These are phyloP conservation scores for Phytopythium delawarense DNA, from an alignment of 352 stramenopile genomes.

Conservation along the genomic window DNA sequence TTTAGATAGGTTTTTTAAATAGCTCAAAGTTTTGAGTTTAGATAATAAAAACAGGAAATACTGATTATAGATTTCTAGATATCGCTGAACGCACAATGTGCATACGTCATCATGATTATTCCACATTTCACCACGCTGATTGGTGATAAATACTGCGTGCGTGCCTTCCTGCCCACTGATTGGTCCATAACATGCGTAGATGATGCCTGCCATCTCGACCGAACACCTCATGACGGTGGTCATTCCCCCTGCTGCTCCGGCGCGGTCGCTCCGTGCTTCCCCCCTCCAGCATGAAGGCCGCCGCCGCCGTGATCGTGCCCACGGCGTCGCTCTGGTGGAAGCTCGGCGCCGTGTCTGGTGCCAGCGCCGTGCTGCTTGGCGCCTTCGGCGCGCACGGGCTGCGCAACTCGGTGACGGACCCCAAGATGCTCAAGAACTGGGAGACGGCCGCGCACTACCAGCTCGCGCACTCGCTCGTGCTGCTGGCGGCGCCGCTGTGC, in stretches of 20 bases:
- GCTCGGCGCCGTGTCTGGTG: constrained; percentile 62
- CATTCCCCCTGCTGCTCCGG: no score
- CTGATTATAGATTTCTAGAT: no score
- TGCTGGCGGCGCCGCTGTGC: constrained; percentile 62
- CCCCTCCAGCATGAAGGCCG: not conserved
- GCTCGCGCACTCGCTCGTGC: constrained; percentile 72
- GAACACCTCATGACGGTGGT: not conserved
- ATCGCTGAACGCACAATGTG: no score
- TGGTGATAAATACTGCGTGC: not conserved
- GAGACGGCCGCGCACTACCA: constrained; percentile 81
- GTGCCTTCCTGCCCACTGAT: not conserved
- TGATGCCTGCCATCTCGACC: not conserved
- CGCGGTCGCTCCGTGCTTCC: not conserved
- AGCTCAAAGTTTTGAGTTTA: no score
- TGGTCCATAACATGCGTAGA: not conserved
- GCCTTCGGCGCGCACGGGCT: constrained; percentile 78
- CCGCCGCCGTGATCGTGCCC: constrained; percentile 45
- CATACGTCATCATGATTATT: not conserved
- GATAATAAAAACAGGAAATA: no score
- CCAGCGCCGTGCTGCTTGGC: constrained; percentile 52
- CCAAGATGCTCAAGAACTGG: constrained; percentile 83
- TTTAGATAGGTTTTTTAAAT: no score
- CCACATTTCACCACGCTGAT: not conserved
- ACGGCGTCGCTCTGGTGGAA: constrained; percentile 77
- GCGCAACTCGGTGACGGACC: constrained; percentile 60